A percentile compares a stretch with the other conserved stretches of the same genome.
Evolutionary conservation across 208 protist species (phyloP).

Genomic region (Herpetomonas tarakana): DNA sequence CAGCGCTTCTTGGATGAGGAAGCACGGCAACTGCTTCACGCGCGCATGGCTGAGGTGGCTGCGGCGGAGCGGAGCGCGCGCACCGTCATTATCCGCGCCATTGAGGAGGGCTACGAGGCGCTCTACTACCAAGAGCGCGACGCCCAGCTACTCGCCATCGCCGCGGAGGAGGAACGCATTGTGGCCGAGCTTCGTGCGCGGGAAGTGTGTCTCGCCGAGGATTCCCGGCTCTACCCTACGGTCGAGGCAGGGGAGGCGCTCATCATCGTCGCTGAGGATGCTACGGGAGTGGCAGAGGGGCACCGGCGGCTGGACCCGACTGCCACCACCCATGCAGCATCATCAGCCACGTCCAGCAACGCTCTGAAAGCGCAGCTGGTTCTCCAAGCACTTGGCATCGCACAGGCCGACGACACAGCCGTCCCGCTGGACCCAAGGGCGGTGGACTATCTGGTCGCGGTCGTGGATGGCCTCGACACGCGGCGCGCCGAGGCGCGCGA

Average conservation of each 20-base stretch:
- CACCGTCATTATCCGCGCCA: constrained; percentile 24
- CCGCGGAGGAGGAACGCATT: constrained; percentile 32
- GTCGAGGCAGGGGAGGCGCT: constrained; percentile 33
- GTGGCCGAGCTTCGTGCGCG: constrained; percentile 36
- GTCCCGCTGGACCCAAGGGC: constrained; percentile 12
- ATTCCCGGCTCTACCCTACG: constrained; percentile 40
- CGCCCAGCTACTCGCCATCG: constrained; percentile 22
- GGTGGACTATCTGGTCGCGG: constrained; percentile 30
- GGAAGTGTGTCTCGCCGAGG: constrained; percentile 38
- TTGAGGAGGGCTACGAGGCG: constrained; percentile 24
- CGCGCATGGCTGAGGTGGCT: constrained; percentile 31
- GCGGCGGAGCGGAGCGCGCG: constrained; percentile 39
- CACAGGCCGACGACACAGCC: background rate
- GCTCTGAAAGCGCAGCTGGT: constrained; percentile 34
- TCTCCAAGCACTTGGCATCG: constrained; percentile 31
- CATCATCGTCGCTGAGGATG: constrained; percentile 1
- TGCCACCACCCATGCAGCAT: background rate
- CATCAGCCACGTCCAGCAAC: background rate
- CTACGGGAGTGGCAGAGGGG: background rate
- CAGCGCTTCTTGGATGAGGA: constrained; percentile 35
- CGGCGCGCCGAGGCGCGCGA: constrained; percentile 26
- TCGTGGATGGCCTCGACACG: constrained; percentile 33
- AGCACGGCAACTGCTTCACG: constrained; percentile 24
- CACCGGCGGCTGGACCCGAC: background rate
- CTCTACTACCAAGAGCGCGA: constrained; percentile 24